These are phyloP conservation scores for Alternaria sp. DNA, from an alignment of 2,329 filamentous ascomycete genomes.

Conservation along the genomic window DNA sequence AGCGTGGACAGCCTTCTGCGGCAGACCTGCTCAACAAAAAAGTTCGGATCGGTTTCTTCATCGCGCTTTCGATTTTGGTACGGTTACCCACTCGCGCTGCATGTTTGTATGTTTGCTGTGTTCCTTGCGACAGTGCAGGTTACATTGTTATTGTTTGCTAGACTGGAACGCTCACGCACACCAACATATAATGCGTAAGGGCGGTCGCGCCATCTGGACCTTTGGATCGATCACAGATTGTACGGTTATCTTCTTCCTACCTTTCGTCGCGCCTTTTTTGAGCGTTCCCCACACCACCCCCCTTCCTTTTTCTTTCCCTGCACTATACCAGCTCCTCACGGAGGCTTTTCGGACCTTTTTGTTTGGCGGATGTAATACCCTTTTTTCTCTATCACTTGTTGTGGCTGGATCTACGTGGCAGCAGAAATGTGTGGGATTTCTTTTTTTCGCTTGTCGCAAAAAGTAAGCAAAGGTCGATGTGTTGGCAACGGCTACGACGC, in stretches of 20 bases:
- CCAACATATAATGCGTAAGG: constrained; percentile 38
- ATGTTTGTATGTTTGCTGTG: constrained; percentile 38
- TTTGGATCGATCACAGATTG: constrained; percentile 23
- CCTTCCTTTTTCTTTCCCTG: constrained; percentile 22
- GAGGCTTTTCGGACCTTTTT: constrained; percentile 32
- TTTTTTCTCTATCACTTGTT: constrained; percentile 23
- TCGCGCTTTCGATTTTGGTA: constrained; percentile 27
- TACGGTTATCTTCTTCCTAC: constrained; percentile 17
- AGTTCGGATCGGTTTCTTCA: constrained; percentile 26
- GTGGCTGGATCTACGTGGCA: constrained; percentile 20
- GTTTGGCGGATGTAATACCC: constrained; percentile 42
- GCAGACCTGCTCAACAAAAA: constrained; percentile 24
- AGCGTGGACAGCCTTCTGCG: constrained; percentile 13
- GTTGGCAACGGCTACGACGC: constrained; percentile 26
- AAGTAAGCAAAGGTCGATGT: constrained; percentile 22
- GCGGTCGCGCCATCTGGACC: constrained; percentile 30
- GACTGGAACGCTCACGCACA: constrained; percentile 51
- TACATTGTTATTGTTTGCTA: constrained; percentile 50
- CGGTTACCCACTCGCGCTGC: constrained; percentile 33
- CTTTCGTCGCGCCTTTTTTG: constrained; percentile 11
- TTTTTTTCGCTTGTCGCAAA: constrained; percentile 19
- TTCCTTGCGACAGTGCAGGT: constrained; percentile 44
- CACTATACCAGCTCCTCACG: constrained; percentile 42
- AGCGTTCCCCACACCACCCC: constrained; percentile 13
- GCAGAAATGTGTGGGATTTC: constrained; percentile 11